Base-by-base conservation (phyloP, 2,329 filamentous ascomycete genomes). In the Trichoderma sp. region DNA sequence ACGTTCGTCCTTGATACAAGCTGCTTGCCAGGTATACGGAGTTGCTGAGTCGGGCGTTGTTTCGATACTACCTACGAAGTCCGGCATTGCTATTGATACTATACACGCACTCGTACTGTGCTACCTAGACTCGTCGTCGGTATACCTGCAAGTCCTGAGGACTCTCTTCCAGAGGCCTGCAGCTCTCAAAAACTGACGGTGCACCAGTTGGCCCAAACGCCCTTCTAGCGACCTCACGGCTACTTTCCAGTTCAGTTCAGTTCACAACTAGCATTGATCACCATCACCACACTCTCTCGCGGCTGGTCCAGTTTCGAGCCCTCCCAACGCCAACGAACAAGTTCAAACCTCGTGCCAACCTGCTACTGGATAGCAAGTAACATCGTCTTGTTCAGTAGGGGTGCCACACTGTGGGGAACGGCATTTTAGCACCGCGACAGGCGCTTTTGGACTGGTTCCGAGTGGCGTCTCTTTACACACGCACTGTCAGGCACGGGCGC, bases 381-480 rank as follows among this genome's bases (percentile, higher is more conserved):
- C 64, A 39, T 62, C 32, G 24, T 58, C 63, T 70, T 57, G 72
- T 67, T 43, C 39, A 43, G 39, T 43, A 75, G 73, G 74, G 74
- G 73, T 62, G 72, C 66, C 72, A 73, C 73, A 70, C 70, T 74
- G 72, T 72, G 73, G 74, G 69, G 70, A 73, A 57, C 64, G 56
- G 47, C 69, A 63, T 61, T 60, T 71, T 69, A 73, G 73, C 58
- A 69, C 64, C 69, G 39, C 71, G 58, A 53, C 67, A 47, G 57
- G 67, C 36, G 67, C 69, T 47, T 61, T 62, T 28, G 56, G 64
- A 67, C 67, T 67, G 64, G 67, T 61, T 60, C 47, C 67, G 61
- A 58, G 72, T 72, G 67, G 72, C 65, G 69, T 73, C 74, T 74
- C 70, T 64, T 73, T 73, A 47, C 63, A 26, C 34, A 39, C 64